Base-by-base conservation (phyloP, 108 stramenopile genomes). In the Fistulifera solaris region DNA sequence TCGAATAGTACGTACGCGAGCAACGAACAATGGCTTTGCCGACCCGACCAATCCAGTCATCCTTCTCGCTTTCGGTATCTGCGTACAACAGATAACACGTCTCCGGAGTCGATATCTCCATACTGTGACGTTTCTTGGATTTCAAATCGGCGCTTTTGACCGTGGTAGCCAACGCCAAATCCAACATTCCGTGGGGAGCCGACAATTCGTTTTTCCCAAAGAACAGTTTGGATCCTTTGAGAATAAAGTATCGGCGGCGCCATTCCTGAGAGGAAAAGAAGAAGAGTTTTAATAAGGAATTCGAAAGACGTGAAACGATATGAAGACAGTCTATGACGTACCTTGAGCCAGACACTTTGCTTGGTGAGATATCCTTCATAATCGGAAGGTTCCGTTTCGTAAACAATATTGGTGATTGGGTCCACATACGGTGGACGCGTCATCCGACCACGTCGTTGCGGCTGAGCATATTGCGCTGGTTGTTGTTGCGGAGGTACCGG, bases 21-120 rank as follows among this genome's bases (percentile, higher is more conserved):
- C 89, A 94, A 25, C 95, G 91, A 8, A 99, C 98, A 63, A 99
- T 99, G n/a, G 96, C 88, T 47, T 93, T 87, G 25, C 98, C 98
- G 11, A 98, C 93, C 13, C 92, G 87, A 4, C 99, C 99, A 62
- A 99, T 99, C 99, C 99, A 99, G 62, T 98, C 97, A 59, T 99
- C 99, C 72, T 99, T 99, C 63, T 96, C 95, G 66, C 95, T 94
- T 72, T 98, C 97, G 15, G 94, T 95, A 65, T 97, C 96, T 51
- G 99, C 99, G 71, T 90, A 99, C 55, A 98, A 70, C 41, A 96
- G 67, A 75, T 81, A 99, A 11, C 92, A 96, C 12, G 75, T 80
- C 62, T 97, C 95, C 10, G 85, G 90, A 19, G 99, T 99, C 51
- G 89, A 89, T 35, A 99, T 96, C 69, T 98, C 99, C 50, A 99